A percentile compares a stretch with the other conserved stretches of the same genome.
phyloP scores from a whole-genome alignment of 2,329 filamentous ascomycete species.

The Penicillium sp. region DNA sequence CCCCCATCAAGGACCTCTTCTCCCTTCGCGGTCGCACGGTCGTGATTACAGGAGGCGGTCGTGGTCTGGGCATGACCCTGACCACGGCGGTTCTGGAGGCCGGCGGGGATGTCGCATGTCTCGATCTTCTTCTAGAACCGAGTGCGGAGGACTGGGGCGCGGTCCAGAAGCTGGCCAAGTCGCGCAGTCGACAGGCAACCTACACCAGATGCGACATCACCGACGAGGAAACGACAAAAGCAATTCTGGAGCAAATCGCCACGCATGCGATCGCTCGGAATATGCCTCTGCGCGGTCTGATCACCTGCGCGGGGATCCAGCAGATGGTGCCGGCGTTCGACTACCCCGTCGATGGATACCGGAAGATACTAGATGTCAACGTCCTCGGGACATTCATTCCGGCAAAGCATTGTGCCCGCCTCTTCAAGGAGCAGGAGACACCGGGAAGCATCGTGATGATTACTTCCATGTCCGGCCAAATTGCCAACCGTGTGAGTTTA shows the following conservation, averaged over 20 bases:
- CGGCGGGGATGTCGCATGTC: conserved; percentile 46
- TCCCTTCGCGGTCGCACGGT: conserved; percentile 41
- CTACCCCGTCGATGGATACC: conserved; percentile 38
- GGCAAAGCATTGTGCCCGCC: conserved; percentile 29
- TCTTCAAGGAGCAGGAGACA: conserved; percentile 52
- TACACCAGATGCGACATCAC: conserved; percentile 48
- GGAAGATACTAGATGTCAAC: conserved; percentile 35
- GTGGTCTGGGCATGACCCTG: conserved; percentile 49
- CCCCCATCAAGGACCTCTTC: conserved; percentile 35
- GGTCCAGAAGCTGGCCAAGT: conserved; percentile 40
- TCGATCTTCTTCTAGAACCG: conserved; percentile 41
- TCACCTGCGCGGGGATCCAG: conserved; percentile 49
- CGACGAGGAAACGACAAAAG: conserved; percentile 38
- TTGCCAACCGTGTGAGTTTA: conserved; percentile 27
- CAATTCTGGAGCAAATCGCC: conserved; percentile 36
- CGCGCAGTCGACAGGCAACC: conserved; percentile 32
- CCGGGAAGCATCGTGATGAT: conserved; percentile 61
- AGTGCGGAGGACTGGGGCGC: conserved; percentile 38
- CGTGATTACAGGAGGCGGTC: conserved; percentile 48
- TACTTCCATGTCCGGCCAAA: conserved; percentile 63
- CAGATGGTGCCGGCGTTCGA: conserved; percentile 45
- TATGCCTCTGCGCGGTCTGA: conserved; percentile 24
- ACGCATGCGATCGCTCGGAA: conserved; percentile 14
- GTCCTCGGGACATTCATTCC: conserved; percentile 36
- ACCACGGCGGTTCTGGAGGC: conserved; percentile 48